phyloP scores from a whole-genome alignment of 768 basidiomycete genomes.

The Leucocoprinus sp. region DNA sequence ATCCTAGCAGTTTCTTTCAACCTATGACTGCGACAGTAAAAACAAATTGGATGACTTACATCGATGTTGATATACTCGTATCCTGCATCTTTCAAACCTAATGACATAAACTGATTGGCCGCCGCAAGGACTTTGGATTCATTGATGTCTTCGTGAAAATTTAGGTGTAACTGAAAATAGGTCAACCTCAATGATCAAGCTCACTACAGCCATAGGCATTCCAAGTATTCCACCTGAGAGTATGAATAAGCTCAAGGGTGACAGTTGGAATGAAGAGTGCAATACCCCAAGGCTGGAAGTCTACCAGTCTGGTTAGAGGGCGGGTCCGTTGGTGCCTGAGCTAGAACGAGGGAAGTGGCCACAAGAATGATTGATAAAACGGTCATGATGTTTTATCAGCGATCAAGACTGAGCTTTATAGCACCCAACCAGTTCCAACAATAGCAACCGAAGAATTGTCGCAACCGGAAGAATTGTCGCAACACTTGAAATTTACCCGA shows the following conservation, averaged over 20 bases:
- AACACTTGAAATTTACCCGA: no score
- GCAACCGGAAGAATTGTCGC: neutral
- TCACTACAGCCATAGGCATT: conserved; percentile 36
- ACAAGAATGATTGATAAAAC: conserved; percentile 3
- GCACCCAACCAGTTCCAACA: neutral
- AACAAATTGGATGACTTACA: conserved; percentile 20
- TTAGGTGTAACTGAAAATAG: no score
- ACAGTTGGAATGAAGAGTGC: neutral
- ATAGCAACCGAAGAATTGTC: neutral
- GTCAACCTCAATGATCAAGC: neutral
- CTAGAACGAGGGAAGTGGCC: conserved; percentile 9
- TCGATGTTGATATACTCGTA: conserved; percentile 48
- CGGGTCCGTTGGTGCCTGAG: conserved; percentile 30
- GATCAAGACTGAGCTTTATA: no score
- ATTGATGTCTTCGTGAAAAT: conserved; percentile 43
- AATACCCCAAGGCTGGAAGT: conserved; percentile 39
- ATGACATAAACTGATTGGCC: conserved; percentile 36
- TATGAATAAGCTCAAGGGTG: neutral
- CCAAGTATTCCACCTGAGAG: conserved; percentile 43
- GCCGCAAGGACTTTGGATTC: conserved; percentile 37
- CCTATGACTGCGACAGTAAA: neutral
- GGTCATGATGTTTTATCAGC: conserved; percentile 2
- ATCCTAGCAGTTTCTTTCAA: conserved; percentile 25
- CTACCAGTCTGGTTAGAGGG: conserved; percentile 34
- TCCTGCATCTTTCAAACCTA: conserved; percentile 39